Percentiles rank a stretch among this genome's conserved stretches.
phyloP scores from a whole-genome alignment of 257 asterid genomes.

The Gentiana straminea region DNA sequence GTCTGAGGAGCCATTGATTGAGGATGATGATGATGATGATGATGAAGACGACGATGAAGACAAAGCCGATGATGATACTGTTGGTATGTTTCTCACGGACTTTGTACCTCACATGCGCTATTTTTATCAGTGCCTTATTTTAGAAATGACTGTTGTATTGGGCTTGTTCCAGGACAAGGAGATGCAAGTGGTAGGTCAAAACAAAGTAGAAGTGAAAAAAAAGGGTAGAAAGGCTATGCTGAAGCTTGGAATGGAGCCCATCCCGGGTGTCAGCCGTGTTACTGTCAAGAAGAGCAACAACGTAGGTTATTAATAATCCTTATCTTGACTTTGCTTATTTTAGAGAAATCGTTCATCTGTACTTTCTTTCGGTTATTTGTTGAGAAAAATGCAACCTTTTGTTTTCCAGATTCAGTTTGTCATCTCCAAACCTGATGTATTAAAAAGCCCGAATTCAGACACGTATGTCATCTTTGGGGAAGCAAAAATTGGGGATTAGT shows the following conservation, averaged over 20 bases:
- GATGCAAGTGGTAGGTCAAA: slow-evolving; percentile 45
- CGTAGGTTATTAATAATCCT: slow-evolving; percentile 14
- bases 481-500: too few species aligned
- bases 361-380: too few species aligned
- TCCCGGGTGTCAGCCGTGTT: slow-evolving; percentile 51
- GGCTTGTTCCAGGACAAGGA: slow-evolving; percentile 26
- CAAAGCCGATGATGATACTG: slow-evolving; percentile 39
- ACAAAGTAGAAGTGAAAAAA: slow-evolving; percentile 58
- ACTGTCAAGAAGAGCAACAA: slow-evolving; percentile 57
- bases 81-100: slow-evolving; percentile 23
- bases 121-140: too few species aligned
- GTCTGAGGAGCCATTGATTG: slow-evolving; percentile 40
- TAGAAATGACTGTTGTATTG: neutral
- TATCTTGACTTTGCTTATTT: neutral
- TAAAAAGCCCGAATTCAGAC: too few species aligned
- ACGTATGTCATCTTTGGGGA: too few species aligned
- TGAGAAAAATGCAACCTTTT: too few species aligned
- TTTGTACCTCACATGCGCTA: too few species aligned
- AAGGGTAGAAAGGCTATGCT: slow-evolving; percentile 60
- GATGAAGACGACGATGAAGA: slow-evolving; percentile 43
- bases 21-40: slow-evolving; percentile 44
- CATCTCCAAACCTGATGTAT: too few species aligned
- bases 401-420: too few species aligned
- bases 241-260: slow-evolving; percentile 62
- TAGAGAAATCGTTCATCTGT: too few species aligned